A percentile compares a stretch with the other conserved stretches of the same genome.
These are phyloP conservation scores for Nemophila menziesii DNA, from an alignment of 257 asterid species.

Conservation along the genomic window DNA sequence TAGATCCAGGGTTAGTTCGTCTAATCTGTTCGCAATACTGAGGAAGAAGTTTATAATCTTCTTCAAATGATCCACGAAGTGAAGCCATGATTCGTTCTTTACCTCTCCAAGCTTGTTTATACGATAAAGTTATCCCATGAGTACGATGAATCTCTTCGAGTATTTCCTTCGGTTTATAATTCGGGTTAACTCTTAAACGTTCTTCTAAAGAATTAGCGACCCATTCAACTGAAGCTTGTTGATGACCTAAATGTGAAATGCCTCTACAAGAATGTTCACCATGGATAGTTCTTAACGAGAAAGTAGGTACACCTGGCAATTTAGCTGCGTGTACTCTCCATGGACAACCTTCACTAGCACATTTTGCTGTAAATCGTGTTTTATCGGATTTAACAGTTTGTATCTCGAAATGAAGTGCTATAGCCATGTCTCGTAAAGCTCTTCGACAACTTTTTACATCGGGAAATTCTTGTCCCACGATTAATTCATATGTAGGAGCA, in stretches of 20 bases:
- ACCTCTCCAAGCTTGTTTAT: background rate
- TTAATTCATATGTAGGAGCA: too few relatives aligned
- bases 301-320: slow-evolving; percentile 3
- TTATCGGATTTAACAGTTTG: slow-evolving; percentile 1
- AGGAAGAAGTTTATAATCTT: background rate
- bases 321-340: slow-evolving; percentile 1
- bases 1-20: slow-evolving; percentile 2
- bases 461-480: slow-evolving; percentile 1
- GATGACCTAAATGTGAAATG: background rate
- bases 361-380: background rate
- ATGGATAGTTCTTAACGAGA: background rate
- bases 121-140: slow-evolving; percentile 1
- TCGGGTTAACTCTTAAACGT: background rate
- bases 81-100: slow-evolving; percentile 1
- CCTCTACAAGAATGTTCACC: background rate
- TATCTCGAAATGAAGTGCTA: slow-evolving; percentile 1
- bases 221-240: slow-evolving; percentile 3
- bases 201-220: background rate
- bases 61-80: background rate
- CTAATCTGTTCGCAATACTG: slow-evolving; percentile 1
- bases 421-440: background rate
- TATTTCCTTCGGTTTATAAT: background rate
- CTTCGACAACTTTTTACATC: background rate
- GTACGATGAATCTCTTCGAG: slow-evolving; percentile 2
- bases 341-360: background rate